Conservation (phyloP, 371 early-diverging fungal genomes). For the Circinella umbellata region DNA sequence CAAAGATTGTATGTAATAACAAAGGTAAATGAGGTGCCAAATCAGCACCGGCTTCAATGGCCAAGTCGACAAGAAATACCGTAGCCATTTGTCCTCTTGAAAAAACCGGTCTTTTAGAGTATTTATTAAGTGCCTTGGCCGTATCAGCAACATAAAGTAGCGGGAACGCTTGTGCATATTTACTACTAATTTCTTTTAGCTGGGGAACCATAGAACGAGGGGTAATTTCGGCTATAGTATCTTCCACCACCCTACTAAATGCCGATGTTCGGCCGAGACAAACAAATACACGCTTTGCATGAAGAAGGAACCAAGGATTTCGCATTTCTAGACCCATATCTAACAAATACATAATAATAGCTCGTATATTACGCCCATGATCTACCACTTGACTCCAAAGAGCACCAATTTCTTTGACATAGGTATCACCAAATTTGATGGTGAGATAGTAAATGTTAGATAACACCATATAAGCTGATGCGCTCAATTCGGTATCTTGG, state of each 20-base stretch:
- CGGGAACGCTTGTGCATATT: slow-evolving; percentile 44
- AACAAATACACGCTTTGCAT: slow-evolving; percentile 83
- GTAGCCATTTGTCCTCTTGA: slow-evolving; percentile 81
- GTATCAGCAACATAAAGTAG: slow-evolving; percentile 69
- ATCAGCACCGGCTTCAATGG: slow-evolving; percentile 77
- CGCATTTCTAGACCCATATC: slow-evolving; percentile 76
- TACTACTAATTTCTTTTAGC: slow-evolving; percentile 53
- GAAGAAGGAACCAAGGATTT: slow-evolving; percentile 79
- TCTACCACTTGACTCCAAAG: slow-evolving; percentile 85
- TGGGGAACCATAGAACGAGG: slow-evolving; percentile 82
- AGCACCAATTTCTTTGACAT: slow-evolving; percentile 77
- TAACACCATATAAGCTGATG: slow-evolving; percentile 71
- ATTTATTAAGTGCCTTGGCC: slow-evolving; percentile 66
- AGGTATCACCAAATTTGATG: slow-evolving; percentile 78
- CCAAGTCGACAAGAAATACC: slow-evolving; percentile 80
- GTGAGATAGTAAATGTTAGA: slow-evolving; percentile 88
- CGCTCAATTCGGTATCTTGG: slow-evolving; percentile 53
- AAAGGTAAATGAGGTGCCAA: slow-evolving; percentile 73
- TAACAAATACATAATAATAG: slow-evolving; percentile 75
- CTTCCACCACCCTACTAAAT: slow-evolving; percentile 63
- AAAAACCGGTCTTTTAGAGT: slow-evolving; percentile 75
- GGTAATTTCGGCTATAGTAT: slow-evolving; percentile 69
- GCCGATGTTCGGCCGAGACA: slow-evolving; percentile 78
- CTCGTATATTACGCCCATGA: slow-evolving; percentile 66
- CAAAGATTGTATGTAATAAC: slow-evolving; percentile 77